Base-by-base conservation (phyloP, 2,329 filamentous ascomycete species). In the Epichloe gansuensis region DNA sequence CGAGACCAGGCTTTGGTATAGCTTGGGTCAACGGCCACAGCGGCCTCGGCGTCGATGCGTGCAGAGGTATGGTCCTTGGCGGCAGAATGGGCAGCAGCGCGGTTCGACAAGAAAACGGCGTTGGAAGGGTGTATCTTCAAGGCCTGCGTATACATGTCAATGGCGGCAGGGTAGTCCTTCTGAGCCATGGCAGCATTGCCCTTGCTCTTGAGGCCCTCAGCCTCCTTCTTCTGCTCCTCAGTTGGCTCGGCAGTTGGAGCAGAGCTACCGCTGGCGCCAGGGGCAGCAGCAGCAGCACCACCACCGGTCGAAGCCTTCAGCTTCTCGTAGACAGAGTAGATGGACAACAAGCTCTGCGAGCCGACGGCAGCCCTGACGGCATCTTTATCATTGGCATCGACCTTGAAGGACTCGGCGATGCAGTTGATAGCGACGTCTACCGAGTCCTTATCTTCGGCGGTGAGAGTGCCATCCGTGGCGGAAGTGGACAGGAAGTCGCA, bases 1-100 rank as follows among this genome's bases (percentile, higher is more conserved):
- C 93, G 82, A 61, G 87, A 93, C 93, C 93, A 98, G 15, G 90
- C 93, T 75, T 98, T 97, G 59, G 91, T 95, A 76, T 97, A 98
- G 67, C 82, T 83, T 12, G 93, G 89, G 69, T 98, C 93, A 52
- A 90, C 80, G 53, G 82, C 80, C 52, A 93, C 88, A 52, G 93
- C 93, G 58, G 93, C 81, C 73, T 97, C 91, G 46, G 93, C 93
- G 68, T 98, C 93, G 56, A 84, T 77, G 61, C 82, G 83, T 12
- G 93, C 93, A 57, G 86, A 83, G 56, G 85, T 82, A 73, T 97
- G 91, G 71, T 95, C 84, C 61, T 83, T 81, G 56, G 82, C 82
- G 23, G 89, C 91, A 31, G 85, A 90, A 77, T 95, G 88, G 5
- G 93, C 93, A 46, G 93, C 93, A 11, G 93, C 93, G 60, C 93